phyloP scores from a whole-genome alignment of 108 stramenopile species.

The Nitzschia putrida region DNA sequence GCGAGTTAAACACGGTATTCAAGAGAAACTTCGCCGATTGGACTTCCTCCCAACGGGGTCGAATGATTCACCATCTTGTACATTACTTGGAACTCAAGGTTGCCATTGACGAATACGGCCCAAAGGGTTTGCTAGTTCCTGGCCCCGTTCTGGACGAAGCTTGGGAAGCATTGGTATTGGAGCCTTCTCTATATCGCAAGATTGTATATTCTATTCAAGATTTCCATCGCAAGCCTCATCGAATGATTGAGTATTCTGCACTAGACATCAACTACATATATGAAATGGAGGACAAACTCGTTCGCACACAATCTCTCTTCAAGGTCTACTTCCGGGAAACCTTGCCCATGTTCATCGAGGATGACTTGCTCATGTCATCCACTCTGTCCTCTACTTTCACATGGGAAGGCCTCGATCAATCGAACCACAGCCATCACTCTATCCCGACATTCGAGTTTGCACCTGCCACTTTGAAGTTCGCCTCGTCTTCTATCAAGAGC shows the following conservation, averaged over 20 bases:
- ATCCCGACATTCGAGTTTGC: not conserved
- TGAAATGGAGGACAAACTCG: slow-evolving; percentile 17
- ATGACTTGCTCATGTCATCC: not conserved
- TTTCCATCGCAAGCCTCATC: slow-evolving; percentile 9
- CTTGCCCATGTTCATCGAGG: slow-evolving; percentile 14
- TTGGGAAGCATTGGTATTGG: slow-evolving; percentile 12
- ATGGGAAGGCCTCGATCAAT: not conserved
- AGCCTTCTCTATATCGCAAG: slow-evolving; percentile 9
- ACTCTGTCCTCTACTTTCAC: not conserved
- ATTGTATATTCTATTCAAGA: slow-evolving; percentile 17
- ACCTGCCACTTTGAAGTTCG: not conserved
- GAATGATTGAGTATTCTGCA: slow-evolving; percentile 8
- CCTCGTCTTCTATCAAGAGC: not conserved
- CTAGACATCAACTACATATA: not conserved
- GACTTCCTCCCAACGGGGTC: slow-evolving; percentile 14
- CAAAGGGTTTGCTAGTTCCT: slow-evolving; percentile 2
- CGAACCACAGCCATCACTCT: too few relatives aligned
- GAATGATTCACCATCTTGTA: slow-evolving; percentile 18
- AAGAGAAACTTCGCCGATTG: not conserved
- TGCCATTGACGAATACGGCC: slow-evolving; percentile 10
- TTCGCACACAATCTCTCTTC: slow-evolving; percentile 19
- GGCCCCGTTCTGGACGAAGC: slow-evolving; percentile 8
- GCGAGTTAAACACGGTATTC: slow-evolving; percentile 1
- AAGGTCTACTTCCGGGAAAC: slow-evolving; percentile 16
- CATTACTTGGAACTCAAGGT: slow-evolving; percentile 28